A percentile compares a stretch with the other conserved stretches of the same genome.
These are phyloP conservation scores for Wallemia mellicola DNA, from an alignment of 1,284 basidiomycete genomes.

Conservation along the genomic window DNA sequence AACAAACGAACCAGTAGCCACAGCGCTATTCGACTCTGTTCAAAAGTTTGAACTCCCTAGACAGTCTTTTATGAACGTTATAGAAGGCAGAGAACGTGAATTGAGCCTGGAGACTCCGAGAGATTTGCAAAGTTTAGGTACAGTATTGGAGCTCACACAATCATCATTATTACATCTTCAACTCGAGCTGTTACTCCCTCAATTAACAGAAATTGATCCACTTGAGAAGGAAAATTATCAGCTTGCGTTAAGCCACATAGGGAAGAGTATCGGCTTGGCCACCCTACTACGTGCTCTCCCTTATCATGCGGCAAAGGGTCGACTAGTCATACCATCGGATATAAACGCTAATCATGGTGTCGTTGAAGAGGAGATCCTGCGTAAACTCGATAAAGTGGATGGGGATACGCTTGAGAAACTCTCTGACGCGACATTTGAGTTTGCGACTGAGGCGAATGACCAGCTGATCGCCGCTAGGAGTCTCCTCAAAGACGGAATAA, in stretches of 20 bases:
- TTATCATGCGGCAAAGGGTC: conserved; percentile 36
- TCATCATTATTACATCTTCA: conserved; percentile 41
- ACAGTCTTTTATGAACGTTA: conserved; percentile 55
- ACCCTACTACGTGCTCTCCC: conserved; percentile 48
- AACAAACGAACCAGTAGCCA: conserved; percentile 50
- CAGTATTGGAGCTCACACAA: conserved; percentile 2
- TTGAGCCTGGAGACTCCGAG: not conserved
- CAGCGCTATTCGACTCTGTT: conserved; percentile 34
- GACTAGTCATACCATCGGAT: conserved; percentile 55
- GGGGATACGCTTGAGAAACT: conserved; percentile 21
- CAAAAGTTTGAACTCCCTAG: conserved; percentile 24
- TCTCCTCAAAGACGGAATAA: conserved; percentile 27
- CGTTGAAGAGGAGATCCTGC: conserved; percentile 58
- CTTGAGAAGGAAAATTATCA: conserved; percentile 21
- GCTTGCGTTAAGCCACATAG: conserved; percentile 36
- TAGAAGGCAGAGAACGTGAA: conserved; percentile 45
- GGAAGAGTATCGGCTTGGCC: conserved; percentile 16
- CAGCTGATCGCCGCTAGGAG: conserved; percentile 54
- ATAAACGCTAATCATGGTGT: conserved; percentile 49
- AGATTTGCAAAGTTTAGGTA: conserved; percentile 4
- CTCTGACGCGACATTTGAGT: conserved; percentile 44
- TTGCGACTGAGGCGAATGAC: conserved; percentile 70
- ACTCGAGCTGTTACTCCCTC: conserved; percentile 34
- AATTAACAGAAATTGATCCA: not conserved
- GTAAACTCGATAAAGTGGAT: conserved; percentile 30